Evolutionary conservation across 805 yeast genomes (phyloP), one percentile per base, ranked within the genome.

Genomic region (Starmera caribaea): DNA sequence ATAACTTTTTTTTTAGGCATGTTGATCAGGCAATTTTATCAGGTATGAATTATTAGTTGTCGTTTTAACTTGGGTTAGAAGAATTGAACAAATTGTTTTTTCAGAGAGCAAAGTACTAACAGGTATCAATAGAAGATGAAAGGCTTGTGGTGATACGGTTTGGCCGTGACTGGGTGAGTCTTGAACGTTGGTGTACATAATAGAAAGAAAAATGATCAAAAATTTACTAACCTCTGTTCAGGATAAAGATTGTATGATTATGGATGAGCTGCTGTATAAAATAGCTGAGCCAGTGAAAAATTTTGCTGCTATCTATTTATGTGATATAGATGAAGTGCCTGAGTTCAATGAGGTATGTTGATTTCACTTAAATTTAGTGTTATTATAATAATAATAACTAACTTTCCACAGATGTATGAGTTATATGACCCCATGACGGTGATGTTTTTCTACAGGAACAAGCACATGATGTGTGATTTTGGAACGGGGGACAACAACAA

Each of bases 401-500:
- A 28, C 11, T 6, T 15, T 6, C 8, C 12, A n/a, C 70, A 76
- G 53, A 85, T 87, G 90, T 88, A 88, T 57, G 96, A 87, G 56
- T 63, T 88, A 35, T 84, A 80, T 55, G 97, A 89, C 51, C 94
- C 96, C 13, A 74, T 86, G 69, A 80, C 95, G 34, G 68, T 92
- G 38, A 92, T 92, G 97, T 89, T 90, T 55, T 90, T 92, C 59
- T 87, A 74, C 62, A 68, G 94, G 38, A 90, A 90, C 63, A 83
- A 87, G 58, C 97, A 90, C 59, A 89, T 90, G 95, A 79, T 92
- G 94, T 86, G 96, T 61, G 98, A 92, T 66, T 88, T 89, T 59
- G 98, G 98, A 3, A 92, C 97, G 0, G 98, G 98, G 28, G 88
- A 92, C 57, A 92, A 92, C 61, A 92, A 92, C 67, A 90, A 92